Percentiles rank a stretch among this genome's conserved stretches.
Conservation (phyloP, 148 eudicot species). For the Fagopyrum homotropicum region DNA sequence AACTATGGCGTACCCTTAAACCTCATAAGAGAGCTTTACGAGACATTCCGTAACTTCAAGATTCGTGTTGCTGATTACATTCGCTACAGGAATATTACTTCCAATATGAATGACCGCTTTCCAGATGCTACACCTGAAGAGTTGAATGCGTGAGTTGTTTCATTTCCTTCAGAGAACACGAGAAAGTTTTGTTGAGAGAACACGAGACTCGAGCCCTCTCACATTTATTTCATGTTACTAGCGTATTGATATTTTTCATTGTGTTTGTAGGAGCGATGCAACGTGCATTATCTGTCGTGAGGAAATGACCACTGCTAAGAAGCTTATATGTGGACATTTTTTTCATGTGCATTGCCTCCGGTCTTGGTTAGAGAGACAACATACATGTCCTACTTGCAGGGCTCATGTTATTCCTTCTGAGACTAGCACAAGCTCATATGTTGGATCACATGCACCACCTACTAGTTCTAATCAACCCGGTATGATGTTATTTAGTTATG, state of each 20-base stretch:
- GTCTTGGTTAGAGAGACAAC: conserved; percentile 96
- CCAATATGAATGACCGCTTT: conserved; percentile 98
- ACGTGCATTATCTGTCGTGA: conserved; percentile 99
- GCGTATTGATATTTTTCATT: conserved; percentile 18
- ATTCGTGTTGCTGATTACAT: conserved; percentile 92
- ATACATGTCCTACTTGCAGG: conserved; percentile 98
- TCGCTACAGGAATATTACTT: conserved; percentile 92
- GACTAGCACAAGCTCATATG: conserved; percentile 46
- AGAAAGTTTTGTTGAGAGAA: neutral
- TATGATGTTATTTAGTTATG: conserved; percentile 14
- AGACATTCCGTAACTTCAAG: conserved; percentile 95
- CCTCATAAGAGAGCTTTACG: conserved; percentile 94
- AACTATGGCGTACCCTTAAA: conserved; percentile 96
- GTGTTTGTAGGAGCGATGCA: conserved; percentile 69
- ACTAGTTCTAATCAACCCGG: conserved; percentile 57
- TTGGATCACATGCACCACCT: conserved; percentile 36
- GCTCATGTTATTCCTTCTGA: conserved; percentile 92
- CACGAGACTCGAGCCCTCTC: neutral
- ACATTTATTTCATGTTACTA: neutral
- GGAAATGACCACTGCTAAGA: conserved; percentile 97
- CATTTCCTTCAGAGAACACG: neutral
- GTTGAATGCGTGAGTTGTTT: conserved; percentile 50
- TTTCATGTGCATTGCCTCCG: conserved; percentile 98
- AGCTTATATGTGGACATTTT: conserved; percentile 83
- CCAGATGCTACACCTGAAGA: conserved; percentile 98